Base-by-base conservation (phyloP, 768 basidiomycete genomes). In the Neoboletus brunneissimus region DNA sequence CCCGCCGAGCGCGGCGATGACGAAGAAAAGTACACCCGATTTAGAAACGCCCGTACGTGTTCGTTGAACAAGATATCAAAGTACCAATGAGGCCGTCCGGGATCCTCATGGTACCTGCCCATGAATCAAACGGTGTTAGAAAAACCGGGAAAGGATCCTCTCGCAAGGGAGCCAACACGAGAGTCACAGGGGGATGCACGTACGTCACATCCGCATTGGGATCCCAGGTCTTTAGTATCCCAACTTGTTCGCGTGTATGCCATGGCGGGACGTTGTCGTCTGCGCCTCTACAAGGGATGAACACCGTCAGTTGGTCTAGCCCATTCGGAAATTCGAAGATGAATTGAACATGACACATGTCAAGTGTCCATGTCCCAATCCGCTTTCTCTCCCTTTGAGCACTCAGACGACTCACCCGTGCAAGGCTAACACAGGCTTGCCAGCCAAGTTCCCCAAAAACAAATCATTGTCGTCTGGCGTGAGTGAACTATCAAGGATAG, bases 181-280 rank as follows among this genome's bases (percentile, higher is more conserved):
- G 13, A 15, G 34, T 22, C 23, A 37, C 13, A 3, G 7, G 4
- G 32, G 27, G 25, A 57, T 57, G 50, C 3, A 68, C 81, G 27
- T 55, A 87, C 88, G 71, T 78, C 22, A 81, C 75, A 54, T 87
- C 78, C 16, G 79, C 77, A 8, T 76, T 64, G 1, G 77, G 68
- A 48, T 79, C 74, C 84, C 85, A 88, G 3, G 82, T 75, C 57
- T 80, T 79, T 29, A 94, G 58, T 18, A 84, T 71, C 25, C 78
- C 76, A 4, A 89, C 76, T 12, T 81, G 75, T 67, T 87, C 85
- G 22, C 94, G 80, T 3, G 85, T 83, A 61, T 96, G 93, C 84
- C 91, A 91, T 0, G 85, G 81, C 2, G 94, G 92, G 4, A 97
- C 94, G 58, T 97, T 95, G 38, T 86, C 83, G 66, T 97, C 94